Conservation (phyloP, 768 basidiomycete species). For the Naematelia encephala region DNA sequence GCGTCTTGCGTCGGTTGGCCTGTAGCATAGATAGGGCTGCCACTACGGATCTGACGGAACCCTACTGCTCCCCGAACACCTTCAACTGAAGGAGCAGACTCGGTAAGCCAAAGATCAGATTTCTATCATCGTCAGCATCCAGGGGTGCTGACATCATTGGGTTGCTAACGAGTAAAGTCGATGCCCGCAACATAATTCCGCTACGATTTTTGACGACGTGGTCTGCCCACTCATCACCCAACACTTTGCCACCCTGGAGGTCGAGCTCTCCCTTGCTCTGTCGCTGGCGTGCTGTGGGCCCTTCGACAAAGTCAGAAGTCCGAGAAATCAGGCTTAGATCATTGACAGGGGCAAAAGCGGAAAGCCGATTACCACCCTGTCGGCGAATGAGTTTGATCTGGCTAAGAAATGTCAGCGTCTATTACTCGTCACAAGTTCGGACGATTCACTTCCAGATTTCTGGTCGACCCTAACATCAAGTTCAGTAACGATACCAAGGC, state of each 20-base stretch:
- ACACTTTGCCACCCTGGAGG: constrained; percentile 71
- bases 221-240: constrained; percentile 93
- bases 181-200: constrained; percentile 88
- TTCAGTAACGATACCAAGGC: not conserved
- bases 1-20: constrained; percentile 90
- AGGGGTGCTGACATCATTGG: too few relatives aligned
- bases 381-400: constrained; percentile 84
- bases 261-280: constrained; percentile 62
- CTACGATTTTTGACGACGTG: constrained; percentile 91
- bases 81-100: constrained; percentile 42
- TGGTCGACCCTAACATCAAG: constrained; percentile 59
- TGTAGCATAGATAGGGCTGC: constrained; percentile 79
- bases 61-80: constrained; percentile 90
- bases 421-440: not conserved
- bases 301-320: constrained; percentile 32
- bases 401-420: constrained; percentile 52
- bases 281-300: constrained; percentile 60
- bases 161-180: constrained; percentile 55
- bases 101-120: constrained; percentile 80
- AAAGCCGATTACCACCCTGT: constrained; percentile 72
- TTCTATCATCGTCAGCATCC: constrained; percentile 59
- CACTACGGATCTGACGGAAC: constrained; percentile 72
- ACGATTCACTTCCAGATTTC: constrained; percentile 85
- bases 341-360: constrained; percentile 85
- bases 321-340: constrained; percentile 64